Base-by-base conservation (phyloP, 2,329 filamentous ascomycete species). In the Sporothrix variecibatus region DNA sequence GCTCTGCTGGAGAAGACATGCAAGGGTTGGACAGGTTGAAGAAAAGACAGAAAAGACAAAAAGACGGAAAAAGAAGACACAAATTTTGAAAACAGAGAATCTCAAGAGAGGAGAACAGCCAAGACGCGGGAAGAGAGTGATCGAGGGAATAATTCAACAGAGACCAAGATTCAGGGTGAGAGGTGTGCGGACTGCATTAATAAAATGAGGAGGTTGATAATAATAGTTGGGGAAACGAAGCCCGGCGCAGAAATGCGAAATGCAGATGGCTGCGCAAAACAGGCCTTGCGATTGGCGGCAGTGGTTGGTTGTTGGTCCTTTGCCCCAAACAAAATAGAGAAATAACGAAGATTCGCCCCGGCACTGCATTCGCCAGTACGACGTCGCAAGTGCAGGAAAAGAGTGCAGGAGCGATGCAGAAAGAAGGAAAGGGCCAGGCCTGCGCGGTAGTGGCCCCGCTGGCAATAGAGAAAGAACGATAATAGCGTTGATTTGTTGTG, bases 191-290 rank as follows among this genome's bases (percentile, higher is more conserved):
- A 31, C 23, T 72, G 60, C 58, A 12, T 53, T 72, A 17, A 40
- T 62, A 72, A 74, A 74, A 72, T 72, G 38, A 74, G 73, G 73
- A 74, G 73, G 73, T 72, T 74, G 73, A 72, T 65, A 28, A 26
- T 28, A 56, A 51, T 69, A 71, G 49, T 58, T 34, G 34, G 26
- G 43, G 31, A 12, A 56, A 56, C 7, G 51, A 60, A 60, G 70
- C 26, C 26, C 17, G 26, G 26, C 34, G 23, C 34, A 72, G 43
- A 72, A 74, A 72, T 49, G 43, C 43, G 43, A 49, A 49, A 49
- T 56, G 53, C 69, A 46, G 62, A 74, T 74, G 73, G 73, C 73
- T 74, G 62, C 60, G 49, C 31, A 23, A 46, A 12, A 31, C 23
- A 70, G 73, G 31, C 38, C 43, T 65, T 65, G 72, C 73, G 56